Base-by-base conservation (phyloP, 352 stramenopile species). In the Phytophthora macrochlamydospora region DNA sequence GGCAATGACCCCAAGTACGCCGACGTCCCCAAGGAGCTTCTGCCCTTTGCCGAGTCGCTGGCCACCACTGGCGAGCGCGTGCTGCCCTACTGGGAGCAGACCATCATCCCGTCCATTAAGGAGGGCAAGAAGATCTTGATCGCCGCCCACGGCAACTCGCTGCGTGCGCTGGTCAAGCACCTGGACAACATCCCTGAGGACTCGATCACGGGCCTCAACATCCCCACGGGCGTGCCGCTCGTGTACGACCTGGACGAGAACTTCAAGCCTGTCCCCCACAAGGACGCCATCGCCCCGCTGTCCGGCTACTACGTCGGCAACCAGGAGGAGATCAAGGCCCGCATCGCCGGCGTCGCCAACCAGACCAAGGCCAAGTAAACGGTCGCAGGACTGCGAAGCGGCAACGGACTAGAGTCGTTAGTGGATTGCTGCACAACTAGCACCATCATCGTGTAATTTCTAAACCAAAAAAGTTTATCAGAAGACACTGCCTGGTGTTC, bases 221-320 rank as follows among this genome's bases (percentile, higher is more conserved):
- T 99, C 73, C 96, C 93, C 24, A 99, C 96, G 13, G 97, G 93
- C 37, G 91, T 97, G 48, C 97, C 97, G 30, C 85, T 99, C 33
- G 90, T 99, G 64, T 99, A 98, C 85, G 93, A 99, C 74, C 69
- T 99, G 62, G 97, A 99, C 80, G 97, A 99, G 61, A 93, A 99
- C 83, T 83, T 99, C 65, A 98, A 98, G 66, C 89, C 94, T 1
- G 94, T 99, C 69, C 85, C 84, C 31, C 92, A 99, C 76, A 73
- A 87, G 38, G 91, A 98, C 57, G 95, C 95, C 49, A 98, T 98
- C 55, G 91, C 66, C 40, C 87, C 86, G 1, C 76, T 99, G 48
- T 80, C 75, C 1, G 87, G 70, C 53, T 76, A 81, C 64, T 95
- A 95, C 67, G 71, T 95, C 14, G 97, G 97, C 70, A 96, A 99